A percentile compares a stretch with the other conserved stretches of the same genome.
Conservation (phyloP, 805 yeast genomes). For the Lipomyces lipofer region DNA sequence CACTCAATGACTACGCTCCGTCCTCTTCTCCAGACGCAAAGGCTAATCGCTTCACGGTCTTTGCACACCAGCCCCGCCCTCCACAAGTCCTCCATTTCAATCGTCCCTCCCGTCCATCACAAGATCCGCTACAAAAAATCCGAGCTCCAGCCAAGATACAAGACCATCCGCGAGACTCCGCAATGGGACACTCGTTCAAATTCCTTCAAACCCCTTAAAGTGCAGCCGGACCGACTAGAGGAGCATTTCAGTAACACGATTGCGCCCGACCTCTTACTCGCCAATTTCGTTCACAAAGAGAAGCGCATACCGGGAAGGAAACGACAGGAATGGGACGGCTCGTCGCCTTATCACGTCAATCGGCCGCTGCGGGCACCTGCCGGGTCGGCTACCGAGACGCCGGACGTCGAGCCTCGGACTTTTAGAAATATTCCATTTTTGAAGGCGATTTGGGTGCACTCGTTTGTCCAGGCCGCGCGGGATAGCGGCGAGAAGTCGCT, state of each 20-base stretch:
- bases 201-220: slow-evolving; percentile 68
- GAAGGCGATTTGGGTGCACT: slow-evolving; percentile 66
- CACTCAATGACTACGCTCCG: too few species aligned
- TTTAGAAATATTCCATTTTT: slow-evolving; percentile 71
- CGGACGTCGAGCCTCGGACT: slow-evolving; percentile 68
- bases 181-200: slow-evolving; percentile 79
- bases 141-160: slow-evolving; percentile 71
- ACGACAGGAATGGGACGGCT: slow-evolving; percentile 79
- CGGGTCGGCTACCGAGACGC: slow-evolving; percentile 73
- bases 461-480: slow-evolving; percentile 70
- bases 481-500: slow-evolving; percentile 71
- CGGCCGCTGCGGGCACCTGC: slow-evolving; percentile 74
- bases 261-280: slow-evolving; percentile 73
- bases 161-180: slow-evolving; percentile 59
- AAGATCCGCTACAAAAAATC: slow-evolving; percentile 72
- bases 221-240: slow-evolving; percentile 74
- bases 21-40: too few species aligned
- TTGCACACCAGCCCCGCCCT: slow-evolving; percentile 16
- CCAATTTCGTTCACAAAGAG: slow-evolving; percentile 63
- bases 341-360: slow-evolving; percentile 85
- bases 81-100: slow-evolving; percentile 58
- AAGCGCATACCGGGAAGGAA: slow-evolving; percentile 56
- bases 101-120: slow-evolving; percentile 92
- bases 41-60: not conserved
- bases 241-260: slow-evolving; percentile 77